Conservation (phyloP, 2,329 filamentous ascomycete genomes). For the Venturia aucupariae region DNA sequence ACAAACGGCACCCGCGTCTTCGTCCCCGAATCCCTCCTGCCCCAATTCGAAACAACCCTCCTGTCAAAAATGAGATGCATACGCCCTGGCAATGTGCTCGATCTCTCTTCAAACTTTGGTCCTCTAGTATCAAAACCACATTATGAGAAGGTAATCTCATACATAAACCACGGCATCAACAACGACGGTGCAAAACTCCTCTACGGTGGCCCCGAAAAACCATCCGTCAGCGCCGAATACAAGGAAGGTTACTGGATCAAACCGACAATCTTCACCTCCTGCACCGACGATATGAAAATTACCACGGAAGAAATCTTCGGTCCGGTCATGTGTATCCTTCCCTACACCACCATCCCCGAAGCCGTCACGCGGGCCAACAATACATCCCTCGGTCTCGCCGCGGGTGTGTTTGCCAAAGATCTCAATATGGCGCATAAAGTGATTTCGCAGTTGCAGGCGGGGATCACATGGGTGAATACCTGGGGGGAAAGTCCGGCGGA, state of each 20-base stretch:
- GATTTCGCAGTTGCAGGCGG: constrained; percentile 62
- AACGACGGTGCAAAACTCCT: constrained; percentile 65
- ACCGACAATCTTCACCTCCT: constrained; percentile 80
- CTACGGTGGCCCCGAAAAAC: constrained; percentile 57
- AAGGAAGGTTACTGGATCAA: constrained; percentile 70
- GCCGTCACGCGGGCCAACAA: constrained; percentile 64
- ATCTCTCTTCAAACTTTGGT: constrained; percentile 69
- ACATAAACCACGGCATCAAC: constrained; percentile 67
- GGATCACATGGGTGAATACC: constrained; percentile 87
- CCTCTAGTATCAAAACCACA: constrained; percentile 69
- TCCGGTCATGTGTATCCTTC: constrained; percentile 72
- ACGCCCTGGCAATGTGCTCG: constrained; percentile 63
- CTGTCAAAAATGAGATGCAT: constrained; percentile 61
- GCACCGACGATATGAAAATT: constrained; percentile 73
- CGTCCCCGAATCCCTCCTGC: constrained; percentile 57
- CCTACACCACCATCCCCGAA: constrained; percentile 62
- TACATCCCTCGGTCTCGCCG: constrained; percentile 70
- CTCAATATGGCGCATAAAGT: constrained; percentile 65
- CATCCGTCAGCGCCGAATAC: constrained; percentile 35
- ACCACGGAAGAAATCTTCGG: constrained; percentile 81
- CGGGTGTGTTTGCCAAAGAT: constrained; percentile 72
- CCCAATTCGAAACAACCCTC: constrained; percentile 58
- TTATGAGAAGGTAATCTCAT: constrained; percentile 65
- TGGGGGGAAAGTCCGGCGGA: constrained; percentile 90
- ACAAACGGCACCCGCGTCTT: constrained; percentile 89